phyloP scores from a whole-genome alignment of 345 rosid genomes.

The Physaria fendleri region DNA sequence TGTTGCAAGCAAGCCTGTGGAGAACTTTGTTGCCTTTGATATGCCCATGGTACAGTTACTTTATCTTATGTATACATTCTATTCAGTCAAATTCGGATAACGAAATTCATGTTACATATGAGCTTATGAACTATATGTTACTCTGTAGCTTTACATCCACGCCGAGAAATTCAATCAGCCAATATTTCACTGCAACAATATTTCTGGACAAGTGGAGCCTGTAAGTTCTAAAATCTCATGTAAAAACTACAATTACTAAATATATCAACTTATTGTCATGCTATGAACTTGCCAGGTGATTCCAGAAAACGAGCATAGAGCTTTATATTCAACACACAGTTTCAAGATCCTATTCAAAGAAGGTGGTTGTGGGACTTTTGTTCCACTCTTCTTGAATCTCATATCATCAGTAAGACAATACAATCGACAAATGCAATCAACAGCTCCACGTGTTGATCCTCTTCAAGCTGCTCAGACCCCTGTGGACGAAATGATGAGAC shows the following conservation, averaged over 20 bases:
- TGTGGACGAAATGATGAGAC: slow-evolving; percentile 98
- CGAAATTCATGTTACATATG: not conserved
- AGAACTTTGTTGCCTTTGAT: slow-evolving; percentile 65
- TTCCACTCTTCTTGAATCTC: slow-evolving; percentile 83
- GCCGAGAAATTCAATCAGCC: slow-evolving; percentile 93
- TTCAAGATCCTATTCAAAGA: slow-evolving; percentile 93
- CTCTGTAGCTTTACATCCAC: slow-evolving; percentile 66
- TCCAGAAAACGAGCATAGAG: slow-evolving; percentile 74
- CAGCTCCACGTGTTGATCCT: slow-evolving; percentile 58
- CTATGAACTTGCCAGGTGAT: slow-evolving; percentile 49
- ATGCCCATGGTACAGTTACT: slow-evolving; percentile 63
- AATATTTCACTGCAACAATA: slow-evolving; percentile 89
- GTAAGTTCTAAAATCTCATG: slow-evolving; percentile 41
- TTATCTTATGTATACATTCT: not conserved
- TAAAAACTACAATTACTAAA: too few species aligned
- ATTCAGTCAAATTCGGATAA: not conserved
- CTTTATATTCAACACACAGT: slow-evolving; percentile 74
- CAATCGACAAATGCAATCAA: slow-evolving; percentile 44
- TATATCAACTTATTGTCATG: not conserved
- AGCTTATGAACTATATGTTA: not conserved
- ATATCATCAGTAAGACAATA: slow-evolving; percentile 67
- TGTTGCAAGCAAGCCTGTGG: slow-evolving; percentile 73
- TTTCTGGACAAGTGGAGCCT: slow-evolving; percentile 85
- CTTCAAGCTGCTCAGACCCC: slow-evolving; percentile 84
- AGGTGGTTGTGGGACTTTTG: slow-evolving; percentile 94